Base-by-base conservation (phyloP, 192 early-diverging fungal genomes). In the Paraglomus brasilianum region DNA sequence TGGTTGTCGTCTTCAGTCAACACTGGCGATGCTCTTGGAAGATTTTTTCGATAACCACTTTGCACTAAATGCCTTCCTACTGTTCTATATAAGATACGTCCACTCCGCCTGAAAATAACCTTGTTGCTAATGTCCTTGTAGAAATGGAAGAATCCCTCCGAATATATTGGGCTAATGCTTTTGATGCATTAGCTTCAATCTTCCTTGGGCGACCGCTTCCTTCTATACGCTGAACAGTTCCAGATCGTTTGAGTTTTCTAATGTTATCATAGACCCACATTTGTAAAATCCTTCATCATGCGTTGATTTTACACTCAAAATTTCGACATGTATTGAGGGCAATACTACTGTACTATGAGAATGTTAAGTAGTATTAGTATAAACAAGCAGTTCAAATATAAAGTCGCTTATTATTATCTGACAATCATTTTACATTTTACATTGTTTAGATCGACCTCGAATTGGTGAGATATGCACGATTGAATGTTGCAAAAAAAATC, bases 61-160 rank as follows among this genome's bases (percentile, higher is more conserved):
- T 30, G 19, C 30, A 10, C 19, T 10, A 53, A 30, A 11, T 53
- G 51, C 51, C 51, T 53, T 53, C 17, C 17, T 9, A 53, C 51
- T 10, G 51, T 53, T 53, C 51, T 53, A 53, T 53, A 53, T 53
- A 53, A 24, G 51, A 53, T 21, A 30, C 17, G 10, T 53, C 17
- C 11, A 53, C 4, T 9, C 51, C 51, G 10, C 19, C 5, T 24
- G 19, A 24, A 24, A 24, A 9, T n/a, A 30, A 53, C 21, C 5
- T 53, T 21, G 2, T 53, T 5, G 51, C 51, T 11, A 53, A 53
- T 10, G 51, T 53, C 30, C 51, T 53, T 53, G 51, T 53, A 17
- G 17, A 53, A 21, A 53, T 19, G 17, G 51, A 53, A 5, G 13
- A 24, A n/a, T 53, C 30, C 3, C 30, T 30, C 30, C 30, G 30